Conservation (phyloP, 2,329 filamentous ascomycete genomes). For the Tolypocladium cylindrosporum region DNA sequence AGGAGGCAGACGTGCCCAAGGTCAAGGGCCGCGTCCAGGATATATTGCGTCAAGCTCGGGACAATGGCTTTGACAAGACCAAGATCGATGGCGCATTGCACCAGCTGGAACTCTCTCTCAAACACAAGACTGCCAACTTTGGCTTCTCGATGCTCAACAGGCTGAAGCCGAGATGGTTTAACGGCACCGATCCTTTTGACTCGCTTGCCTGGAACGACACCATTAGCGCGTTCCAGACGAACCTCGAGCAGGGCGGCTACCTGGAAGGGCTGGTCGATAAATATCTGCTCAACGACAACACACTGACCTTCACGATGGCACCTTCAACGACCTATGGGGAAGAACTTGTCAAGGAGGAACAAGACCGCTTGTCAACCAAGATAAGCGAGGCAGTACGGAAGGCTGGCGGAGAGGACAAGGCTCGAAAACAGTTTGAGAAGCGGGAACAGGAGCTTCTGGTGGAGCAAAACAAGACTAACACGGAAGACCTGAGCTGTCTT, state of each 20-base stretch:
- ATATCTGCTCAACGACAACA: slow-evolving; percentile 80
- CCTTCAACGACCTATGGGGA: slow-evolving; percentile 68
- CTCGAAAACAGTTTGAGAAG: slow-evolving; percentile 60
- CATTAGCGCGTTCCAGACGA: slow-evolving; percentile 69
- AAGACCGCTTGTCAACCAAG: slow-evolving; percentile 60
- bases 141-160: slow-evolving; percentile 85
- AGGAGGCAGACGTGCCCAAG: slow-evolving; percentile 65
- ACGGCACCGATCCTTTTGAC: slow-evolving; percentile 85
- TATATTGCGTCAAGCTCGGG: slow-evolving; percentile 58
- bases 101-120: slow-evolving; percentile 83
- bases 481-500: slow-evolving; percentile 76
- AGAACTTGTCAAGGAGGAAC: slow-evolving; percentile 68
- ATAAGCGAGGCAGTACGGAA: slow-evolving; percentile 59
- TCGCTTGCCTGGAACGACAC: slow-evolving; percentile 87
- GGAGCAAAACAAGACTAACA: slow-evolving; percentile 75
- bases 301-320: slow-evolving; percentile 87
- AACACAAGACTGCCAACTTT: slow-evolving; percentile 95
- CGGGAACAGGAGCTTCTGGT: slow-evolving; percentile 71
- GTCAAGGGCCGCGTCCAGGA: slow-evolving; percentile 65
- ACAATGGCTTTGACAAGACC: slow-evolving; percentile 73
- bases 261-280: slow-evolving; percentile 79
- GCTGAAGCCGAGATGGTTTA: slow-evolving; percentile 89
- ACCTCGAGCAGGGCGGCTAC: slow-evolving; percentile 67
- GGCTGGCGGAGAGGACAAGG: slow-evolving; percentile 62
- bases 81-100: slow-evolving; percentile 94